Evolutionary conservation across 371 early-diverging fungal species (phyloP).

Genomic region (Mucor indicus): DNA sequence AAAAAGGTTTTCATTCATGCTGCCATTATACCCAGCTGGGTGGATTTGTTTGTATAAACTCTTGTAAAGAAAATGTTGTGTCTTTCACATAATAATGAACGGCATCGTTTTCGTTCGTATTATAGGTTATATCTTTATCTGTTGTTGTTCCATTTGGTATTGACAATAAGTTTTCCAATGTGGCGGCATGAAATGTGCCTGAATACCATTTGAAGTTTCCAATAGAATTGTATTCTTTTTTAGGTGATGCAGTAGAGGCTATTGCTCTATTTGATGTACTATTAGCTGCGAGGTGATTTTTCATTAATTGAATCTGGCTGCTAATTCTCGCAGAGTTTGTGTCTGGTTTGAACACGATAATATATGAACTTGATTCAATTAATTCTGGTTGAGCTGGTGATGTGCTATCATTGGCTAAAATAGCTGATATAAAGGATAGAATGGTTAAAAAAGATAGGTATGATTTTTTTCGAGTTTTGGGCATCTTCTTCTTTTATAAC

Average conservation of each 20-base stretch:
- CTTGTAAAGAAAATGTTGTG: conserved; percentile 34
- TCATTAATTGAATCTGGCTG: conserved; percentile 28
- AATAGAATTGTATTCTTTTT: conserved; percentile 22
- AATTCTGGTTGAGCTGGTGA: conserved; percentile 10
- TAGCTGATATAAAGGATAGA: too few species aligned
- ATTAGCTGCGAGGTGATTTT: conserved; percentile 11
- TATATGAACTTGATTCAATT: conserved; percentile 26
- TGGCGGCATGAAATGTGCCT: conserved; percentile 24
- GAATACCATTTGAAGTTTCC: conserved; percentile 43
- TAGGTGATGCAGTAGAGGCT: neutral
- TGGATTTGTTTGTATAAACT: conserved; percentile 36
- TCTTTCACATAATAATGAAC: conserved; percentile 45
- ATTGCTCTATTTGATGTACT: neutral
- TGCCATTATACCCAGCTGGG: conserved; percentile 54
- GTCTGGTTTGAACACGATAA: conserved; percentile 33
- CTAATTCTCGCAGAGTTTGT: conserved; percentile 13
- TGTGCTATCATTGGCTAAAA: too few species aligned
- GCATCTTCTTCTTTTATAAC: too few species aligned
- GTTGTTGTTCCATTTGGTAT: neutral
- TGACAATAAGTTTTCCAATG: conserved; percentile 20
- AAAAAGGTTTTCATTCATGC: too few species aligned
- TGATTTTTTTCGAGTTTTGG: too few species aligned
- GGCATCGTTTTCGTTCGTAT: neutral
- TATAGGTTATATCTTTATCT: neutral
- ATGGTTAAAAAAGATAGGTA: too few species aligned